These are phyloP conservation scores for Obba rivulosa DNA, from an alignment of 768 basidiomycete species.

Conservation along the genomic window DNA sequence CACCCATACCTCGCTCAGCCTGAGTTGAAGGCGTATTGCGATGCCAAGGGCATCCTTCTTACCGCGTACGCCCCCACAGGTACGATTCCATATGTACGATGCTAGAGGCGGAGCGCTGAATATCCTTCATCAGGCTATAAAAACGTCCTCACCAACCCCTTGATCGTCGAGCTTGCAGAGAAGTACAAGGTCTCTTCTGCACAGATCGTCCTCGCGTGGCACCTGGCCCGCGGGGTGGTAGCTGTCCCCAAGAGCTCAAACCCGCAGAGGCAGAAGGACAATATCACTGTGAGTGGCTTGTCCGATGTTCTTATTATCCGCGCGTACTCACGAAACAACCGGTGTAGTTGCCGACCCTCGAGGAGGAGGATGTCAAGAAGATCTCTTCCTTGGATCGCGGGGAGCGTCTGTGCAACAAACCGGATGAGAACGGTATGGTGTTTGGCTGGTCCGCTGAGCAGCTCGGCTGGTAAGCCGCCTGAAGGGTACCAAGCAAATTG, in stretches of 20 bases:
- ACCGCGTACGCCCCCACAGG: conserved; percentile 48
- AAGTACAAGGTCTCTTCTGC: conserved; percentile 42
- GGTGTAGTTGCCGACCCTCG: conserved; percentile 26
- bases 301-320: neutral
- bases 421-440: conserved; percentile 25
- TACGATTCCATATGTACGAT: conserved; percentile 7
- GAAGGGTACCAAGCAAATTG: neutral
- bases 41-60: conserved; percentile 42
- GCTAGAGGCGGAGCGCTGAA: neutral
- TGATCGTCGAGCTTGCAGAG: conserved; percentile 37
- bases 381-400: conserved; percentile 29
- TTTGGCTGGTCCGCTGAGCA: conserved; percentile 34
- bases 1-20: conserved; percentile 50
- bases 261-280: conserved; percentile 42
- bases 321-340: neutral
- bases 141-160: conserved; percentile 39
- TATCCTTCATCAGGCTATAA: conserved; percentile 31
- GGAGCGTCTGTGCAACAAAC: conserved; percentile 28
- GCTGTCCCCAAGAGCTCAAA: conserved; percentile 46
- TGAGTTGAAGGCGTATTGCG: conserved; percentile 41
- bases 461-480: conserved; percentile 31
- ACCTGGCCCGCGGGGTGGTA: conserved; percentile 37
- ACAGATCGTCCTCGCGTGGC: conserved; percentile 50
- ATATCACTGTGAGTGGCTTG: conserved; percentile 35
- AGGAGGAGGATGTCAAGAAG: conserved; percentile 27